Evolutionary conservation across 2,329 filamentous ascomycete species (phyloP), one percentile per base, ranked within the genome.

Genomic region (Dactylellina leptospora): DNA sequence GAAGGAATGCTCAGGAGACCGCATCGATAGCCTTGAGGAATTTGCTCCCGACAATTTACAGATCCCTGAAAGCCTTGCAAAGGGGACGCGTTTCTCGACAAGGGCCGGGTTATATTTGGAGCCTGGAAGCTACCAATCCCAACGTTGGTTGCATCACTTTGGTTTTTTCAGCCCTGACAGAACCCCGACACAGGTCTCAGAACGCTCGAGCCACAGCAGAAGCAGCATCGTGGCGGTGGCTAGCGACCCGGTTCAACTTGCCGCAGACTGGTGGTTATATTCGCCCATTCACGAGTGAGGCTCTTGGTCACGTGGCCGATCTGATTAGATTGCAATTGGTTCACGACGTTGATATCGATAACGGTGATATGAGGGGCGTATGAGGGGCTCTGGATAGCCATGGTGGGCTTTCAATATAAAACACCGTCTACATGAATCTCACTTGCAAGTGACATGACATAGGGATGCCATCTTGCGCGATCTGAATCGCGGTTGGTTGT

Each of bases 141-240:
- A 45, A 23, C 20, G 44, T 44, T 58, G 25, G 50, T 56, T 56
- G 45, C 53, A 60, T 68, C 47, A 60, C 61, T 70, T 61, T 56
- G 55, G 42, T 28, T 70, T 47, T 44, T 42, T 50, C 70, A 68
- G 59, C 53, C 60, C 44, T 64, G 54, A 2, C 18, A 11, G 36
- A 40, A 40, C 18, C 36, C 8, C 3, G 10, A 40, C 8, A 10
- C 4, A 40, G 10, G 10, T 40, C 13, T 40, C 36, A 11, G 36
- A 16, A 11, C 13, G 18, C 11, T 40, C 36, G 36, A 40, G 36
- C 36, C 36, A 40, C 36, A 18, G 3, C 16, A 18, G 16, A 4
- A 10, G 40, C 16, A 45, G 38, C n/a, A 18, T 45, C 20, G 40
- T 45, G 40, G 40, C 40, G 40, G 40, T 45, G 40, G 40, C 40